Evolutionary conservation across 306 rosid genomes (phyloP).

Genomic region (Trifolium pratense): DNA sequence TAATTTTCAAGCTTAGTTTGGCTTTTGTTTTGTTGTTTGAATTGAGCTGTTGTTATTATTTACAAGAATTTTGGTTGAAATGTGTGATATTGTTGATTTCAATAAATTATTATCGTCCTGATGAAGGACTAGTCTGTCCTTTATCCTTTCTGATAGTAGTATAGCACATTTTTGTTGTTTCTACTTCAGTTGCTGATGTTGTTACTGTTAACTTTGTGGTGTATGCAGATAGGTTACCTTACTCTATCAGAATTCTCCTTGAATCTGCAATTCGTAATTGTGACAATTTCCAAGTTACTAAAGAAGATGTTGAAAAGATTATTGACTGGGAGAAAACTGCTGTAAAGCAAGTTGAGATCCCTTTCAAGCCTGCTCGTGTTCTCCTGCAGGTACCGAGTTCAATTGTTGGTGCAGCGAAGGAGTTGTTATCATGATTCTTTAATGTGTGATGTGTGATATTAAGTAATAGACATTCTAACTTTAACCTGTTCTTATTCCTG

Average conservation of each 20-base stretch:
- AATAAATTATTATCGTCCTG: not conserved
- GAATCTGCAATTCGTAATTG: constrained; percentile 97
- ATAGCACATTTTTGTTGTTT: constrained; percentile 8
- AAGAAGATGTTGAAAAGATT: constrained; percentile 95
- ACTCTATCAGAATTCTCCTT: constrained; percentile 84
- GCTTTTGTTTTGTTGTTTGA: not conserved
- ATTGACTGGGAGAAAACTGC: constrained; percentile 85
- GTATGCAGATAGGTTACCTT: constrained; percentile 80
- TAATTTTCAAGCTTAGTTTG: constrained; percentile 42
- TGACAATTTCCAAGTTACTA: constrained; percentile 92
- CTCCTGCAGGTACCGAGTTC: constrained; percentile 81
- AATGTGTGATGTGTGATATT: constrained; percentile 1
- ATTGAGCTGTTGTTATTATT: not conserved
- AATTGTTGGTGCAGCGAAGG: not conserved
- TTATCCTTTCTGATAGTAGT: no score
- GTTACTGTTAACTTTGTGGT: constrained; percentile 28
- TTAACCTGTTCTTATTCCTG: constrained; percentile 17
- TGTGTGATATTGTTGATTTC: not conserved
- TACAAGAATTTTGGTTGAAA: constrained; percentile 20
- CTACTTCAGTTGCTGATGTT: constrained; percentile 22
- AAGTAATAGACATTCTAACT: constrained; percentile 4
- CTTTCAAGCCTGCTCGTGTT: constrained; percentile 99
- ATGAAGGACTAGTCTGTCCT: no score
- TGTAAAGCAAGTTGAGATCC: constrained; percentile 92
- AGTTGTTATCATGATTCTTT: constrained; percentile 13